A percentile compares a stretch with the other conserved stretches of the same genome.
phyloP scores from a whole-genome alignment of 129 eudicot genomes.

The Scalesia atractyloides region DNA sequence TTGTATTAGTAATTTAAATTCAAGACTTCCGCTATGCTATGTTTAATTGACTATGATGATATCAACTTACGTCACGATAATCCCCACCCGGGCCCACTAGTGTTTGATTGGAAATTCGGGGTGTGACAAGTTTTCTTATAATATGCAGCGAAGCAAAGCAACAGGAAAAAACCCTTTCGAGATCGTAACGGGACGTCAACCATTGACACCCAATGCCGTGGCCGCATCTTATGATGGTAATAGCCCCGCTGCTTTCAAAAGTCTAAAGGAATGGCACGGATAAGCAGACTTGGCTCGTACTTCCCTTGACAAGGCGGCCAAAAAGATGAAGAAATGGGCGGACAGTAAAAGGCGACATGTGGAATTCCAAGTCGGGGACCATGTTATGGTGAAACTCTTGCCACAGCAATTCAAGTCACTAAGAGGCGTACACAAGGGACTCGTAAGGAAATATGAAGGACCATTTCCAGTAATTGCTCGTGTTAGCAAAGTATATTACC shows the following conservation, averaged over 20 bases:
- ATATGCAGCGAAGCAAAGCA: neutral
- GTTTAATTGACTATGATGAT: too few relatives aligned
- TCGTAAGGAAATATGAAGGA: neutral
- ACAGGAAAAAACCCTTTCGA: neutral
- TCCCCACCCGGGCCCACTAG: too few relatives aligned
- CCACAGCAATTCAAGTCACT: too few relatives aligned
- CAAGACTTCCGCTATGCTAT: too few relatives aligned
- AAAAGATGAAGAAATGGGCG: too few relatives aligned
- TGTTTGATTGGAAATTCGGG: too few relatives aligned
- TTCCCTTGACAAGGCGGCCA: neutral
- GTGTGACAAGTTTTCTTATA: too few relatives aligned
- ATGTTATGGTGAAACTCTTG: too few relatives aligned
- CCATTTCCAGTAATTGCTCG: neutral
- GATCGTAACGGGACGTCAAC: neutral
- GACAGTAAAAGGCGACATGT: too few relatives aligned
- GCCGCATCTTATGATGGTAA: neutral
- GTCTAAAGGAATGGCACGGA: neutral
- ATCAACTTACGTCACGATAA: too few relatives aligned
- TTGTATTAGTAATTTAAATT: too few relatives aligned
- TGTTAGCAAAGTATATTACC: neutral
- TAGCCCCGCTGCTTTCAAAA: neutral
- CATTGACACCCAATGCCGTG: neutral
- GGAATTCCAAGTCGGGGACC: neutral
- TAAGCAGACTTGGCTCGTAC: neutral
- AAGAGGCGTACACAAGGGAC: neutral